Evolutionary conservation across 129 eudicot species (phyloP), one percentile per base, ranked within the genome.

Genomic region (Gnaphalium uliginosum): DNA sequence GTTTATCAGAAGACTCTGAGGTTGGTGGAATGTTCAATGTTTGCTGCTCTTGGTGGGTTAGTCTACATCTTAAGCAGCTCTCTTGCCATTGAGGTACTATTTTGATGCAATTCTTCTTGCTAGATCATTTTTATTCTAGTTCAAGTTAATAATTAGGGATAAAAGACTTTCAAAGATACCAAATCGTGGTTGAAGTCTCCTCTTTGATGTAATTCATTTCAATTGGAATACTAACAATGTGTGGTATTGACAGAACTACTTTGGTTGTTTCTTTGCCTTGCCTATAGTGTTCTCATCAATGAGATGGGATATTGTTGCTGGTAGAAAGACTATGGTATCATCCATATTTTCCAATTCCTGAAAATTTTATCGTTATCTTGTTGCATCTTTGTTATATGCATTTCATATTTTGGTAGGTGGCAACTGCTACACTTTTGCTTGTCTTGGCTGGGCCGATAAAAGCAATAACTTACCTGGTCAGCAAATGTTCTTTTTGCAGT

Each of bases 1-100:
- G 88, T 84, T 76, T 93, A 90, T 68, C 87, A 90, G 83, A 90
- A 81, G 82, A 90, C 96, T 1, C 78, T 90, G 72, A 88, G 97
- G 84, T 83, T 93, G 83, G 98, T 93, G 53, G 98, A 93, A 81
- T 90, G 98, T 70, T 85, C 97, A 5, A 93, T 93, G 97, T 93
- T 93, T 81, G 92, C 96, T 70, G 96, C 96, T 68, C 91, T 93
- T 77, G 92, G 92, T 78, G 98, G 96, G 11, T 79, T 93, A 62
- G 82, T 87, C 32, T 93, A 86, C 83, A 82, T 93, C 13, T 85
- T 93, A 69, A 88, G 98, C 80, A 88, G 89, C 72, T 93, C 98
- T 71, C 96, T 93, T 77, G 90, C 98, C 39, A 85, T 93, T 84
- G 98, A 93, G 98, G 96, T 92, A 73, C 48, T 6, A 30, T 17